Evolutionary conservation across 2,329 filamentous ascomycete species (phyloP).

Genomic region (Pseudonectria foliicola): DNA sequence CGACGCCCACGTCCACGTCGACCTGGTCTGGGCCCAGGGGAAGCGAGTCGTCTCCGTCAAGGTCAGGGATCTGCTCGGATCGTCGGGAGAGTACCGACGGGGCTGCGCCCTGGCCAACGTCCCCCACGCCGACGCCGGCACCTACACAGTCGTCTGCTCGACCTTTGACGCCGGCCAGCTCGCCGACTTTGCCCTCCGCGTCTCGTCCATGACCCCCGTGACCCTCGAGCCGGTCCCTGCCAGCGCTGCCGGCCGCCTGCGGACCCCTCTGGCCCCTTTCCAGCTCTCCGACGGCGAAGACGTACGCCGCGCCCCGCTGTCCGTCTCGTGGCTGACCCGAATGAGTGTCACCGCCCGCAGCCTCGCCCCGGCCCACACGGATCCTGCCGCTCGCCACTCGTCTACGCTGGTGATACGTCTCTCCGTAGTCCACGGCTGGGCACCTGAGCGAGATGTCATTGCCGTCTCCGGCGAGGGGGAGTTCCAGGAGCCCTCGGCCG

Average conservation of each 20-base stretch:
- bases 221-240: slow-evolving; percentile 54
- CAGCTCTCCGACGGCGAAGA: slow-evolving; percentile 38
- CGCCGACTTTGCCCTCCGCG: slow-evolving; percentile 65
- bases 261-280: slow-evolving; percentile 51
- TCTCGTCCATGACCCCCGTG: slow-evolving; percentile 58
- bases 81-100: slow-evolving; percentile 83
- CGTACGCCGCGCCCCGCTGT: slow-evolving; percentile 33
- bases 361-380: slow-evolving; percentile 19
- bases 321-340: slow-evolving; percentile 47
- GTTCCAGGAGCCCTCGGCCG: slow-evolving; percentile 61
- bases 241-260: slow-evolving; percentile 69
- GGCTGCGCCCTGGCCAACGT: slow-evolving; percentile 67
- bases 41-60: slow-evolving; percentile 63
- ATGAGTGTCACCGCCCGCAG: slow-evolving; percentile 33
- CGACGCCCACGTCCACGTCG: slow-evolving; percentile 74
- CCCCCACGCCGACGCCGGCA: slow-evolving; percentile 55
- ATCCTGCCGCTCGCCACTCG: slow-evolving; percentile 15
- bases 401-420: slow-evolving; percentile 57
- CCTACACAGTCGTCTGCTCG: slow-evolving; percentile 83
- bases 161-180: slow-evolving; percentile 79
- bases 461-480: slow-evolving; percentile 64
- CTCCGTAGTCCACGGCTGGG: slow-evolving; percentile 65
- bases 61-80: slow-evolving; percentile 68
- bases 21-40: slow-evolving; percentile 71
- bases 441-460: slow-evolving; percentile 58